Evolutionary conservation across 805 yeast genomes (phyloP), one percentile per base, ranked within the genome.

Genomic region (Lipomyces sp.): DNA sequence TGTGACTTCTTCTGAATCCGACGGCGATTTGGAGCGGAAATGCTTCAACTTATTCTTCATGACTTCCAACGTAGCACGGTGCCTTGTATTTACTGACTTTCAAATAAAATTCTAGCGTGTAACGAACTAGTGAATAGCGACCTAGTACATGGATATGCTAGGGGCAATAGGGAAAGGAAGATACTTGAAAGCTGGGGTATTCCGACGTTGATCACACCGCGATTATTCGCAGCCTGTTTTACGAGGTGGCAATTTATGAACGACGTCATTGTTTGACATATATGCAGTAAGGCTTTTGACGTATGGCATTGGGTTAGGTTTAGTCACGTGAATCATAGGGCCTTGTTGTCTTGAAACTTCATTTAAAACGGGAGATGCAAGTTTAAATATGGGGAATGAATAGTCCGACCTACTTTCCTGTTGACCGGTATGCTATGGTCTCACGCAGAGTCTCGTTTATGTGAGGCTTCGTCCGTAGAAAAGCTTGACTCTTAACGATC

Each of bases 361-460:
- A 24, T 24, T 24, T 24, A 24, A 24, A 24, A 24, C 24, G 24
- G 24, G 24, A 24, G 24, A 24, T n/a, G n/a, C n/a, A n/a, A n/a
- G n/a, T n/a, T n/a, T n/a, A n/a, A n/a, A n/a, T n/a, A 24, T 24
- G 24, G 24, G 24, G 24, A 24, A 24, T 24, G 24, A 24, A 24
- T 24, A 24, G 24, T 24, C 24, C 24, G 24, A 24, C 24, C 1
- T 24, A 24, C 24, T 24, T 24, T 24, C 24, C 24, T 24, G 24
- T 24, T 24, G 24, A n/a, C n/a, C n/a, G 24, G 24, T 24, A 24
- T 78, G 64, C 88, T 88, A 35, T 35, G 39, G 39, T 35, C 39
- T 24, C 24, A 24, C 1, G 24, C 24, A 24, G 24, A 24, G 24
- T 24, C 24, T 24, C 24, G 24, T 24, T 24, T 24, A 24, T n/a